Conservation (phyloP, 805 yeast species). For the Kodamaea lidongshanica region DNA sequence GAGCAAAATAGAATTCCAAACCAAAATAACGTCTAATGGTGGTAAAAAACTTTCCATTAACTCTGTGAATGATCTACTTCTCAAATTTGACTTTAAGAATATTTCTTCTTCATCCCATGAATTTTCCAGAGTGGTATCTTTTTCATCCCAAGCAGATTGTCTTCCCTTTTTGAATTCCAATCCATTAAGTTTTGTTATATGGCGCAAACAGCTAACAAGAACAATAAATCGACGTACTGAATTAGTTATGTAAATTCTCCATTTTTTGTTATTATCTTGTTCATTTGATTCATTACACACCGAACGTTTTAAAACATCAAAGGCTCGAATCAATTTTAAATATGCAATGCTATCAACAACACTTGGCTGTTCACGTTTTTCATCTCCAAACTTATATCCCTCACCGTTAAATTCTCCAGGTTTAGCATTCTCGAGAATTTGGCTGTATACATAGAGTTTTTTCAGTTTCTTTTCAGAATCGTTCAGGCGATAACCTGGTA, state of each 20-base stretch:
- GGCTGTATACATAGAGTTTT: conserved; percentile 1
- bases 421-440: conserved; percentile 1
- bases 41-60: conserved; percentile 11
- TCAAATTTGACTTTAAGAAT: conserved; percentile 2
- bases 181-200: background rate
- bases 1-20: conserved; percentile 20
- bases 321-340: conserved; percentile 19
- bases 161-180: no score
- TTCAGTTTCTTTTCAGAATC: no score
- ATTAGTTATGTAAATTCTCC: conserved; percentile 19
- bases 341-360: conserved; percentile 16
- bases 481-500: no score
- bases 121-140: no score
- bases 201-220: conserved; percentile 14
- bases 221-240: conserved; percentile 19
- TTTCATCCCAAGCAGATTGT: background rate
- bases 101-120: conserved; percentile 5
- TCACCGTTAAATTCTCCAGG: conserved; percentile 2
- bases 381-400: conserved; percentile 1
- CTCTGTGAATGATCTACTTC: conserved; percentile 1
- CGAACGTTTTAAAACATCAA: conserved; percentile 14
- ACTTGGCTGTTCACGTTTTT: conserved; percentile 6
- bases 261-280: conserved; percentile 9
- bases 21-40: conserved; percentile 19
- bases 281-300: conserved; percentile 5